phyloP scores from a whole-genome alignment of 768 basidiomycete species.

The Calvatia gigantea region DNA sequence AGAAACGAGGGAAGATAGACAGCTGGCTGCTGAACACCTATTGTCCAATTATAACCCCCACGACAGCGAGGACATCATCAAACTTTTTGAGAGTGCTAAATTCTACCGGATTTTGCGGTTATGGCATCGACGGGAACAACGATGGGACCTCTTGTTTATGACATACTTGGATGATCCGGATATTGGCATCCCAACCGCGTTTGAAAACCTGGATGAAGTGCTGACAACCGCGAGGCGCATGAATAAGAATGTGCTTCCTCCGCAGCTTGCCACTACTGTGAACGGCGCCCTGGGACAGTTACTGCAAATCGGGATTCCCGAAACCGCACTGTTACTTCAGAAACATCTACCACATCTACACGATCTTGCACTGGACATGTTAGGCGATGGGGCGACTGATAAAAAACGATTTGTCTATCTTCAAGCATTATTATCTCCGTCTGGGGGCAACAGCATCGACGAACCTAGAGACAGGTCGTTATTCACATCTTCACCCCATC shows the following conservation, averaged over 20 bases:
- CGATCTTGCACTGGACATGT: conserved; percentile 47
- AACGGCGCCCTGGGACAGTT: conserved; percentile 61
- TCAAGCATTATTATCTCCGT: conserved; percentile 53
- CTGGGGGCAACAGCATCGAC: conserved; percentile 38
- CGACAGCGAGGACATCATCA: conserved; percentile 62
- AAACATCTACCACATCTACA: conserved; percentile 66
- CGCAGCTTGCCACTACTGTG: conserved; percentile 52
- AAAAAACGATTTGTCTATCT: conserved; percentile 74
- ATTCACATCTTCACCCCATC: conserved; percentile 44
- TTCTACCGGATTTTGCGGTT: conserved; percentile 89
- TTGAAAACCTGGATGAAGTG: conserved; percentile 62
- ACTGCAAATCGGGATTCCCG: conserved; percentile 52
- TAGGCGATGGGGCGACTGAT: conserved; percentile 40
- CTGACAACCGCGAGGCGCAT: conserved; percentile 42
- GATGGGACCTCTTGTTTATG: conserved; percentile 71
- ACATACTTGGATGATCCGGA: conserved; percentile 77
- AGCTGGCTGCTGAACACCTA: conserved; percentile 91
- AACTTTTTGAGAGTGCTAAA: conserved; percentile 74
- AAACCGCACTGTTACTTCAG: conserved; percentile 74
- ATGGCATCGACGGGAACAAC: conserved; percentile 71
- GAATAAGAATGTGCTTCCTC: conserved; percentile 50
- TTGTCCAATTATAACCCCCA: conserved; percentile 89
- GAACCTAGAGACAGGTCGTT: conserved; percentile 24
- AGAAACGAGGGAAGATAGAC: conserved; percentile 87
- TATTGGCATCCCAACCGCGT: conserved; percentile 58